Conservation (phyloP, 2,329 filamentous ascomycete species). For the Hypoxylon sp. region DNA sequence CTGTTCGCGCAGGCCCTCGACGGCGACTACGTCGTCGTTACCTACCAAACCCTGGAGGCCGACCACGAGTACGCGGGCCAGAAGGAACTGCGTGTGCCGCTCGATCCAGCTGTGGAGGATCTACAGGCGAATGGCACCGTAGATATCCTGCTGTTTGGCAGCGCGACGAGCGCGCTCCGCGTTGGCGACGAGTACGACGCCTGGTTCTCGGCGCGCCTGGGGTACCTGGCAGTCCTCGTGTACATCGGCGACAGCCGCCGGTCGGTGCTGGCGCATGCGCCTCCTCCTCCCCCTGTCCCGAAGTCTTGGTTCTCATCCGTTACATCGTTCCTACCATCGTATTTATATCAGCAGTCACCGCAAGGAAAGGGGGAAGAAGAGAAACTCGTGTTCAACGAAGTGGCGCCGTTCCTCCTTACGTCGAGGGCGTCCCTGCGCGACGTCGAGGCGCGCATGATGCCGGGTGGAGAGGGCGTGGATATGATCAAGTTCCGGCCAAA, state of each 20-base stretch:
- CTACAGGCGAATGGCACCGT: constrained; percentile 56
- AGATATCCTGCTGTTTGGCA: constrained; percentile 69
- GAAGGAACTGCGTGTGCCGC: constrained; percentile 64
- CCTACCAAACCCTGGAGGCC: constrained; percentile 55
- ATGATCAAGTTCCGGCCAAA: constrained; percentile 80
- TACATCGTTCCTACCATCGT: constrained; percentile 48
- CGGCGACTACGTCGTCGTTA: constrained; percentile 55
- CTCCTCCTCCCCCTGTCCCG: constrained; percentile 47
- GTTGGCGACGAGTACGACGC: constrained; percentile 70
- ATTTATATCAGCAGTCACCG: constrained; percentile 1
- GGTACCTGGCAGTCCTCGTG: constrained; percentile 69
- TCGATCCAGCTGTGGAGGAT: constrained; percentile 62
- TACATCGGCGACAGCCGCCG: constrained; percentile 73
- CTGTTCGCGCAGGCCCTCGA: constrained; percentile 72
- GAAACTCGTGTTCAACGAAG: constrained; percentile 77
- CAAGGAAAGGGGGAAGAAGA: constrained; percentile 10
- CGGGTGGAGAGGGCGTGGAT: constrained; percentile 63
- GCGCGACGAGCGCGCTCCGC: constrained; percentile 68
- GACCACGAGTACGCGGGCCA: constrained; percentile 48
- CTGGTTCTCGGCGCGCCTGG: constrained; percentile 77
- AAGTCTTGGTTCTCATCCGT: constrained; percentile 53
- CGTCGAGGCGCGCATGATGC: constrained; percentile 70
- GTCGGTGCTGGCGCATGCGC: constrained; percentile 70
- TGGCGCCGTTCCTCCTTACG: constrained; percentile 79
- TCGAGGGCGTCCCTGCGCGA: constrained; percentile 76